Conservation (phyloP, 2,329 filamentous ascomycete genomes). For the Penicillium frequentans region DNA sequence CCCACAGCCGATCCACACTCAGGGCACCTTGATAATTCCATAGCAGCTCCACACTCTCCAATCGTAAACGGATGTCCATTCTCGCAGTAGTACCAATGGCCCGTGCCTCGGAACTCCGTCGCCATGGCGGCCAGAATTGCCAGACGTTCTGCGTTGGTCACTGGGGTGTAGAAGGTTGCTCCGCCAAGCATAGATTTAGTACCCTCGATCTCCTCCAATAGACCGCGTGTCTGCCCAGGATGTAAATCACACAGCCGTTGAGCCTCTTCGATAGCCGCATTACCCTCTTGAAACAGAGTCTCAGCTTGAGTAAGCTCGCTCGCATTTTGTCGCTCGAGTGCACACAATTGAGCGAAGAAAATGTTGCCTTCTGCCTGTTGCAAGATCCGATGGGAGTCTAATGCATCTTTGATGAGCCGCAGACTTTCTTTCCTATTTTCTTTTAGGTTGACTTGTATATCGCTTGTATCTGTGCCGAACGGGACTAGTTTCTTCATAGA, state of each 20-base stretch:
- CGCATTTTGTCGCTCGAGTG: constrained; percentile 39
- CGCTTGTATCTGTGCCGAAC: not conserved
- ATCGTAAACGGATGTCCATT: constrained; percentile 56
- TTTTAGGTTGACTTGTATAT: constrained; percentile 27
- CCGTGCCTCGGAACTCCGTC: constrained; percentile 51
- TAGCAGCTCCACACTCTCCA: constrained; percentile 67
- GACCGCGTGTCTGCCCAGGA: constrained; percentile 29
- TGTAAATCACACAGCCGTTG: constrained; percentile 27
- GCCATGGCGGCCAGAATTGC: constrained; percentile 55
- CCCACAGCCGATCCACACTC: constrained; percentile 2
- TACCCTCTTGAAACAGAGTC: constrained; percentile 5
- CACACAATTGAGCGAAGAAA: constrained; percentile 51
- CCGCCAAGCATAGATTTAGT: constrained; percentile 49
- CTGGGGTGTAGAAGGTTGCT: constrained; percentile 48
- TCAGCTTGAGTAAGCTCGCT: not conserved
- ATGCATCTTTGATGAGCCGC: constrained; percentile 42
- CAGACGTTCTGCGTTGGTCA: constrained; percentile 54
- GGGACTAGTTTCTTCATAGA: constrained; percentile 13
- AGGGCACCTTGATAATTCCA: constrained; percentile 45
- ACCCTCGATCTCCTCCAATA: constrained; percentile 50
- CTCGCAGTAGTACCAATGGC: constrained; percentile 48
- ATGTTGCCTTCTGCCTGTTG: constrained; percentile 55
- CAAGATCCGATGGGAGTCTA: constrained; percentile 34
- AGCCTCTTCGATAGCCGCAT: constrained; percentile 23
- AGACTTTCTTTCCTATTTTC: constrained; percentile 42